A percentile compares a stretch with the other conserved stretches of the same genome.
These are phyloP conservation scores for Tuber aestivum DNA, from an alignment of 495 filamentous ascomycete genomes.

Conservation along the genomic window DNA sequence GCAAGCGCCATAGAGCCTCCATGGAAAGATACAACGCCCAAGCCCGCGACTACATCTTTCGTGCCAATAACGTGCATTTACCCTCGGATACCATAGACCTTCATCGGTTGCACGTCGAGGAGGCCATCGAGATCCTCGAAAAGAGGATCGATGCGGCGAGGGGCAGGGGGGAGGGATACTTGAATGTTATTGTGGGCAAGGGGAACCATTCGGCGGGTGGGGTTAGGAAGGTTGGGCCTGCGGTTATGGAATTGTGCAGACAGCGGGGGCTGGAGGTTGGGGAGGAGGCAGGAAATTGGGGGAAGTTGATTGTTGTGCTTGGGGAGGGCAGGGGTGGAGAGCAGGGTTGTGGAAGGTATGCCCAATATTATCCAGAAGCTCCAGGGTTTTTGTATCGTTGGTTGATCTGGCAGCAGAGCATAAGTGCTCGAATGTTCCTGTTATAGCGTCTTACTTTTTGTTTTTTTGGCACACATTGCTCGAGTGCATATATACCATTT, in stretches of 20 bases:
- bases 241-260: constrained; percentile 75
- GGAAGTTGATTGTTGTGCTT: constrained; percentile 53
- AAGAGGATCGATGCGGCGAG: constrained; percentile 70
- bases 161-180: constrained; percentile 62
- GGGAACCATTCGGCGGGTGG: constrained; percentile 77
- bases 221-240: constrained; percentile 85
- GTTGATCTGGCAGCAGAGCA: neutral
- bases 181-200: constrained; percentile 90
- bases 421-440: neutral
- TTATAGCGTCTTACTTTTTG: neutral
- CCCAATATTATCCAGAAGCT: constrained; percentile 32
- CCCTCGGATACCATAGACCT: constrained; percentile 78
- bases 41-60: constrained; percentile 89
- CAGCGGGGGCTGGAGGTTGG: constrained; percentile 74
- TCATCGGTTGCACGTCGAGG: constrained; percentile 87
- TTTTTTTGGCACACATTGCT: neutral
- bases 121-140: constrained; percentile 85
- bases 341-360: constrained; percentile 7
- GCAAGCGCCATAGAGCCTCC: constrained; percentile 69
- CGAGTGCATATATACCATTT: neutral
- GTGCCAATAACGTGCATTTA: constrained; percentile 72
- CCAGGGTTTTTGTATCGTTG: constrained; percentile 31
- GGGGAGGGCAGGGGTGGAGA: neutral
- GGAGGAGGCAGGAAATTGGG: constrained; percentile 75
- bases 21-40: constrained; percentile 80